These are phyloP conservation scores for Oxyria digyna DNA, from an alignment of 148 eudicot genomes.

Conservation along the genomic window DNA sequence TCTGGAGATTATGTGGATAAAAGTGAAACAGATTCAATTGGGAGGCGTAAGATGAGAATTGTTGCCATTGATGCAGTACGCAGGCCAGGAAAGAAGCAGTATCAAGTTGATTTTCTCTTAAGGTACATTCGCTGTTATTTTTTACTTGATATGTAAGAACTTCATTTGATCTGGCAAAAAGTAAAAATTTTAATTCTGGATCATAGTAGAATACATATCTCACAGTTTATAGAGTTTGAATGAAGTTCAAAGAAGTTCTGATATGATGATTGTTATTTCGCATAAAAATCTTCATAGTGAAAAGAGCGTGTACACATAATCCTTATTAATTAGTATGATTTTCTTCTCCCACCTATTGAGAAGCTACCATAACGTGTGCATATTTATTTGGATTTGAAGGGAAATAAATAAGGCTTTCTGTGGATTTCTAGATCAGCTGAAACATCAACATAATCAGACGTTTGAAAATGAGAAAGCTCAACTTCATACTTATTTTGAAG, in stretches of 20 bases:
- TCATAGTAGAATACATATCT: too few relatives aligned
- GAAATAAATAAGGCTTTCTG: neutral
- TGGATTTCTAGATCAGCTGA: neutral
- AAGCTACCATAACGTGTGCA: neutral
- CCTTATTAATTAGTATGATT: too few relatives aligned
- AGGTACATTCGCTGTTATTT: too few relatives aligned
- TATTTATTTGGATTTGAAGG: neutral
- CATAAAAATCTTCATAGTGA: too few relatives aligned
- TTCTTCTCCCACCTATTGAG: too few relatives aligned
- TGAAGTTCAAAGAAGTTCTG: too few relatives aligned
- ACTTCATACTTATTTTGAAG: neutral
- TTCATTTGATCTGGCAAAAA: neutral
- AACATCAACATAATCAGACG: neutral
- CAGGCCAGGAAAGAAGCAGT: neutral
- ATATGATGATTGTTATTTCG: too few relatives aligned
- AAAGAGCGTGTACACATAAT: too few relatives aligned
- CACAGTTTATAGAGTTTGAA: too few relatives aligned
- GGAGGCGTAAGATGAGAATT: constrained; percentile 73
- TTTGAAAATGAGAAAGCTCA: neutral
- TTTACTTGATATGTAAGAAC: neutral
- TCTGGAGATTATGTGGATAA: constrained; percentile 54
- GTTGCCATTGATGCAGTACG: constrained; percentile 76
- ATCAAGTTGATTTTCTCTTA: neutral
- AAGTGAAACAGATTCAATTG: constrained; percentile 40
- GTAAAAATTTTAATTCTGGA: neutral